phyloP scores from a whole-genome alignment of 163 green algal species.

The Volvox carteri region DNA sequence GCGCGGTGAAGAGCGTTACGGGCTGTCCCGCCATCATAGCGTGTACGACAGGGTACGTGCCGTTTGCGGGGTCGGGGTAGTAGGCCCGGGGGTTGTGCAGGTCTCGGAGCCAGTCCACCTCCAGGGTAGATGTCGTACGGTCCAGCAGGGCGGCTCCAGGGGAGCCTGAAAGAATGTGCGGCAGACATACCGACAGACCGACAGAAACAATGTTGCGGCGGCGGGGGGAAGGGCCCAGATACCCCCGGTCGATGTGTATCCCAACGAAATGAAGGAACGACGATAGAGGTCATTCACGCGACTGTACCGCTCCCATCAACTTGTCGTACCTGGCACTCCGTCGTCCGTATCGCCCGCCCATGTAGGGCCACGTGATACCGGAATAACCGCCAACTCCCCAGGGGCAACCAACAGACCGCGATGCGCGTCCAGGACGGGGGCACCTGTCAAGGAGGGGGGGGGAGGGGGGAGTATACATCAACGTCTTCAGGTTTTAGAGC shows the following conservation, averaged over 20 bases:
- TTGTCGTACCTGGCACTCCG: constrained; percentile 38
- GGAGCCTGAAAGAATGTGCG: too few species aligned
- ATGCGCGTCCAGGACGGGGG: constrained; percentile 45
- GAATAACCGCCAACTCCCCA: constrained; percentile 31
- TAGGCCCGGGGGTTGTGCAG: constrained; percentile 24
- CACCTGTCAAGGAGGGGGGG: neutral
- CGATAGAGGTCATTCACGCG: too few species aligned
- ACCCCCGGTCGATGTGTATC: too few species aligned
- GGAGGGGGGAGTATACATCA: too few species aligned
- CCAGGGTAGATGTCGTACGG: constrained; percentile 9
- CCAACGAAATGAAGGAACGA: too few species aligned
- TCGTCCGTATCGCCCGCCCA: constrained; percentile 25
- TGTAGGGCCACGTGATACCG: neutral
- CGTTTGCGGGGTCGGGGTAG: neutral
- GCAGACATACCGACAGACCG: neutral
- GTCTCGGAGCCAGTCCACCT: constrained; percentile 43
- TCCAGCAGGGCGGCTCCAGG: constrained; percentile 50
- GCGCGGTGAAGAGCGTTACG: constrained; percentile 48
- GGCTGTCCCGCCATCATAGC: constrained; percentile 22
- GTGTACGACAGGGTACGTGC: constrained; percentile 40
- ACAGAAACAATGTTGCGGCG: neutral
- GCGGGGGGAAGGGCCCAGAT: too few species aligned
- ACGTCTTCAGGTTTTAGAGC: too few species aligned
- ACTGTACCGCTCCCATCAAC: too few species aligned
- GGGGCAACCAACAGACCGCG: constrained; percentile 40